phyloP scores from a whole-genome alignment of 2,329 filamentous ascomycete species.

The Knufia petricola region DNA sequence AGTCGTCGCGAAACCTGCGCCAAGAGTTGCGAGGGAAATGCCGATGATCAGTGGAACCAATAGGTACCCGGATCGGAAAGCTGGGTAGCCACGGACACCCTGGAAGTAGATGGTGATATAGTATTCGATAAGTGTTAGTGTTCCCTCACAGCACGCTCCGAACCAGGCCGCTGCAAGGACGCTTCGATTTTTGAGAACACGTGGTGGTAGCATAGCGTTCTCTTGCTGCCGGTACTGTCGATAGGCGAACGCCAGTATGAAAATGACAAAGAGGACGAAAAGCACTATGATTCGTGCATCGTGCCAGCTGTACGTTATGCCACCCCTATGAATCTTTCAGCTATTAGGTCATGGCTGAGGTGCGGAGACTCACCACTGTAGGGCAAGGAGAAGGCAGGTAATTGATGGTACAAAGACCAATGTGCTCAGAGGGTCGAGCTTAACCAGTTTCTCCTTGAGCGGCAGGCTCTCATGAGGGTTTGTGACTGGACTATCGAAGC shows the following conservation, averaged over 20 bases:
- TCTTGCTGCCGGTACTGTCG: conserved; percentile 16
- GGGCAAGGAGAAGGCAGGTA: conserved; percentile 21
- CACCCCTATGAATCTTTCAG: too few relatives aligned
- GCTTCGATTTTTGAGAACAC: conserved; percentile 14
- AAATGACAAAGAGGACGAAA: conserved; percentile 11
- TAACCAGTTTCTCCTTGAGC: conserved; percentile 22
- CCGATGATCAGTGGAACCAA: conserved; percentile 12
- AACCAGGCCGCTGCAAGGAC: conserved; percentile 12
- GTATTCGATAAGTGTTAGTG: conserved; percentile 12
- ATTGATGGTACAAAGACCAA: conserved; percentile 26
- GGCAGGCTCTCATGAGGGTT: conserved; percentile 14
- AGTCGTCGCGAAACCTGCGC: conserved; percentile 7
- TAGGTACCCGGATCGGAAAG: conserved; percentile 13
- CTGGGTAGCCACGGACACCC: conserved; percentile 19
- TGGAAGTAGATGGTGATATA: conserved; percentile 32
- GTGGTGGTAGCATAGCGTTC: conserved; percentile 22
- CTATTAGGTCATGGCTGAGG: too few relatives aligned
- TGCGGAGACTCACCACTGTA: too few relatives aligned
- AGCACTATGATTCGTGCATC: conserved; percentile 15
- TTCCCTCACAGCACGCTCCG: conserved; percentile 10
- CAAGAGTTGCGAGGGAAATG: conserved; percentile 7
- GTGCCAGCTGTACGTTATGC: conserved; percentile 15
- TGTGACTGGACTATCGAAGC: conserved; percentile 24
- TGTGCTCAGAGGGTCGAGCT: conserved; percentile 29
- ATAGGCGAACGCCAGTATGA: conserved; percentile 11